Evolutionary conservation across 2,329 filamentous ascomycete genomes (phyloP).

Genomic region (Trichoderma koningii): DNA sequence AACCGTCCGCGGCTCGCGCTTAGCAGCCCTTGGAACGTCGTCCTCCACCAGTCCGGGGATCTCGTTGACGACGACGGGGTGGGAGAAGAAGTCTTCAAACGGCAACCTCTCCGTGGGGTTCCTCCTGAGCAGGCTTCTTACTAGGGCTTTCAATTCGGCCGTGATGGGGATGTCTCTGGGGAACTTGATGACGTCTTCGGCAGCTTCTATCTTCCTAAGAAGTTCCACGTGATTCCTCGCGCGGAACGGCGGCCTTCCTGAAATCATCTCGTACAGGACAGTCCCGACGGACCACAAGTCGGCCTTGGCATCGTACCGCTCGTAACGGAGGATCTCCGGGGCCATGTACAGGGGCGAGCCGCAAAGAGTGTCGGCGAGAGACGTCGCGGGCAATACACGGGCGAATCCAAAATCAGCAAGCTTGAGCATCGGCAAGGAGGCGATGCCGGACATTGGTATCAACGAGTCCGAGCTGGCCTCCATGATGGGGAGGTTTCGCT

Average conservation of each 20-base stretch:
- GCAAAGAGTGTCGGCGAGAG: conserved; percentile 92
- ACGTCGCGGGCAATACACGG: conserved; percentile 83
- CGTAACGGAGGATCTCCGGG: conserved; percentile 93
- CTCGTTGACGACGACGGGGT: conserved; percentile 68
- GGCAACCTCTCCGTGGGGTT: conserved; percentile 82
- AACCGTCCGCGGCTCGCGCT: conserved; percentile 42
- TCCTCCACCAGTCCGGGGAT: conserved; percentile 83
- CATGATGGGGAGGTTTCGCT: conserved; percentile 62
- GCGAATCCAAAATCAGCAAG: conserved; percentile 99
- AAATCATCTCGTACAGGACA: conserved; percentile 93
- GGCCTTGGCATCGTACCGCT: conserved; percentile 95
- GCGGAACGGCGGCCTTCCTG: conserved; percentile 84
- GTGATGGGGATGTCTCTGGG: conserved; percentile 71
- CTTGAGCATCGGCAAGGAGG: conserved; percentile 91
- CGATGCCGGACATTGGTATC: conserved; percentile 76
- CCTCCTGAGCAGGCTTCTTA: conserved; percentile 78
- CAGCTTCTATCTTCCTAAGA: conserved; percentile 85
- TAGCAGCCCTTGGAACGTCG: conserved; percentile 57
- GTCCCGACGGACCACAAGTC: conserved; percentile 98
- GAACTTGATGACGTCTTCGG: conserved; percentile 84
- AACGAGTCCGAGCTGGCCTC: conserved; percentile 76
- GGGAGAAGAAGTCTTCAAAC: conserved; percentile 82
- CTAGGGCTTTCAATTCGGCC: conserved; percentile 75
- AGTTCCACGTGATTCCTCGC: conserved; percentile 94
- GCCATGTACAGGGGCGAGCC: conserved; percentile 98